These are phyloP conservation scores for Coleophoma eucalyptorum DNA, from an alignment of 2,329 filamentous ascomycete species.

Conservation along the genomic window DNA sequence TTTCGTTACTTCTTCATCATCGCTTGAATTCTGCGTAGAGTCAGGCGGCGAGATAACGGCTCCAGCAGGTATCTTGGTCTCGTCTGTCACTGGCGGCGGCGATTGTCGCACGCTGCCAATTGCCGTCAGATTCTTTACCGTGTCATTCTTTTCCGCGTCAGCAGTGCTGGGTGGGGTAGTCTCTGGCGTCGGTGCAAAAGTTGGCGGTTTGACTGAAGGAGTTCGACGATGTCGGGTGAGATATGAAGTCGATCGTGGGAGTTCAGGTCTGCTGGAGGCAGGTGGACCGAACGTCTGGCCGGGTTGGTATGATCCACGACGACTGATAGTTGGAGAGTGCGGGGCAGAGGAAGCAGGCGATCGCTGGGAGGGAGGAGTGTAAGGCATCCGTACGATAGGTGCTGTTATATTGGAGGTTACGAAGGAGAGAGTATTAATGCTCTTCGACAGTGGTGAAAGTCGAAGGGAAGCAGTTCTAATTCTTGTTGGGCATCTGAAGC, in stretches of 20 bases:
- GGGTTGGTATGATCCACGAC: constrained; percentile 53
- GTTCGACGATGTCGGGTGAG: constrained; percentile 60
- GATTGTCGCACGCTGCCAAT: constrained; percentile 71
- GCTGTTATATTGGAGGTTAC: constrained; percentile 3
- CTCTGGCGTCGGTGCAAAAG: constrained; percentile 24
- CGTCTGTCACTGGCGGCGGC: constrained; percentile 74
- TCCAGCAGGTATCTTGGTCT: constrained; percentile 70
- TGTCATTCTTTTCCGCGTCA: constrained; percentile 19
- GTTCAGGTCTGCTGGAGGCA: constrained; percentile 38
- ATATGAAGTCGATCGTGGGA: constrained; percentile 64
- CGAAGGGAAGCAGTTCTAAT: constrained; percentile 14
- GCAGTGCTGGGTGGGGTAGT: constrained; percentile 21
- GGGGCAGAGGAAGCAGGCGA: constrained; percentile 58
- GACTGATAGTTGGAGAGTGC: constrained; percentile 52
- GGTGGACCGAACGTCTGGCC: constrained; percentile 28
- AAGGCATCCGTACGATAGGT: constrained; percentile 65
- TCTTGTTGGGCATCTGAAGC: constrained; percentile 16
- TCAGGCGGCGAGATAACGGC: constrained; percentile 91
- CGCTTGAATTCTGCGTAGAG: constrained; percentile 75
- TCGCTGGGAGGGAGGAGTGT: constrained; percentile 73
- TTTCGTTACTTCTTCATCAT: constrained; percentile 65
- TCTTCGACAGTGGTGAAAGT: constrained; percentile 13
- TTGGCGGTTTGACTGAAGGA: constrained; percentile 36
- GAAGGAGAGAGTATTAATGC: constrained; percentile 7
- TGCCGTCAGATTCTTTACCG: constrained; percentile 20